A percentile compares a stretch with the other conserved stretches of the same genome.
phyloP scores from a whole-genome alignment of 2,329 filamentous ascomycete species.

The Dothistroma pini region DNA sequence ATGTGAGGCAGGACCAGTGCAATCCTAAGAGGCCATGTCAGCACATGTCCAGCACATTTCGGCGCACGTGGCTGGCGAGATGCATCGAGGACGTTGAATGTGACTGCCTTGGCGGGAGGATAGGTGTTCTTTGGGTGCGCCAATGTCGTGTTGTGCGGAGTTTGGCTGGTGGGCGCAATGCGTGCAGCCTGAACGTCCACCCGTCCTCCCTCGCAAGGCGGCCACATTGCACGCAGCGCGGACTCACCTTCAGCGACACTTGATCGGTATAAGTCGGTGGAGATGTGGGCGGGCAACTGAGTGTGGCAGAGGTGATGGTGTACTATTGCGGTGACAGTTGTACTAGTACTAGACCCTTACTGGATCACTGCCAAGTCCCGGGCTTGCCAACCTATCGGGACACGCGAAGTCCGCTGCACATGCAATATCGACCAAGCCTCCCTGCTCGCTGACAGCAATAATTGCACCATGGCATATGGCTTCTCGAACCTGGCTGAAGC shows the following conservation, averaged over 20 bases:
- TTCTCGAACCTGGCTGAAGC: background rate
- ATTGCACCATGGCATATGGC: too few species aligned
- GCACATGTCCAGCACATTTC: slow-evolving; percentile 2
- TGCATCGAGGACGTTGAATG: slow-evolving; percentile 11
- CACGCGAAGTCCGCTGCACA: background rate
- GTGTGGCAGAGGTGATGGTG: background rate
- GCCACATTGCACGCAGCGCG: background rate
- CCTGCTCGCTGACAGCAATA: background rate
- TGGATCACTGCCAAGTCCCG: background rate
- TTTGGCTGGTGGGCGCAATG: slow-evolving; percentile 7
- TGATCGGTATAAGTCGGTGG: background rate
- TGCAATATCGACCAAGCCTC: background rate
- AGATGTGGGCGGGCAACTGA: background rate
- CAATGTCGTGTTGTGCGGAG: slow-evolving; percentile 11
- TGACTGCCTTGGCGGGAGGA: slow-evolving; percentile 20
- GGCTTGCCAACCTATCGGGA: too few species aligned
- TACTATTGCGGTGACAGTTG: background rate
- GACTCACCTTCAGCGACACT: slow-evolving; percentile 15
- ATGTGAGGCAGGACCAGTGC: slow-evolving; percentile 14
- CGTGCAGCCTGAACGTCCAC: slow-evolving; percentile 1
- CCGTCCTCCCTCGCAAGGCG: slow-evolving; percentile 6
- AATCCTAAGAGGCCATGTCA: slow-evolving; percentile 6
- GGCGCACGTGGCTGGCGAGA: slow-evolving; percentile 1
- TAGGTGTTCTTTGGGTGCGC: slow-evolving; percentile 16
- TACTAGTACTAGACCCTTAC: background rate